phyloP scores from a whole-genome alignment of 2,329 filamentous ascomycete genomes.

The Xylariaceae sp. region DNA sequence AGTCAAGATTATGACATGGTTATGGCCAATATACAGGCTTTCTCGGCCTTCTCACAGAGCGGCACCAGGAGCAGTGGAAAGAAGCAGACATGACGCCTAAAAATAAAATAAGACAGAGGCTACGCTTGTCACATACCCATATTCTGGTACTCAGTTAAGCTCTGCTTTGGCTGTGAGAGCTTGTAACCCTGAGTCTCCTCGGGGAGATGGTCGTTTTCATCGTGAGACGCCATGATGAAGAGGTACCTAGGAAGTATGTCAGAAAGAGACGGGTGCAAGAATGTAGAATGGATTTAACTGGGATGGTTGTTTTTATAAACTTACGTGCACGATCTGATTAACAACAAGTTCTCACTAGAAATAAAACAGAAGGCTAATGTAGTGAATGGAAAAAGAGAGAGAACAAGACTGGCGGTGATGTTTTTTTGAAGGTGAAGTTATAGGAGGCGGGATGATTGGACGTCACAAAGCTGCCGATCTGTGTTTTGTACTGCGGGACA shows the following conservation, averaged over 20 bases:
- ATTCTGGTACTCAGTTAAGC: conserved; percentile 89
- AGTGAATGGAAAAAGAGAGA: conserved; percentile 8
- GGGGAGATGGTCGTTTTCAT: conserved; percentile 82
- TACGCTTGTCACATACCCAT: conserved; percentile 71
- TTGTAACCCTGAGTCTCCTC: conserved; percentile 96
- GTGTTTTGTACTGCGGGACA: conserved; percentile 30
- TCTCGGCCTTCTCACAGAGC: background rate
- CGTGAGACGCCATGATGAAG: conserved; percentile 68
- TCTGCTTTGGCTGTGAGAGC: conserved; percentile 96
- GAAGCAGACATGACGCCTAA: background rate
- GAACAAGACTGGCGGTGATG: conserved; percentile 41
- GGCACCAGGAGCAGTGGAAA: background rate
- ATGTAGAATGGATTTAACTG: background rate
- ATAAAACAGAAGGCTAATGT: background rate
- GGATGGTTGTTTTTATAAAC: background rate
- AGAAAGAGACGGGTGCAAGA: conserved; percentile 4
- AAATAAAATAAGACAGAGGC: background rate
- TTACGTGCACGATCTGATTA: background rate
- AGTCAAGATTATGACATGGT: background rate
- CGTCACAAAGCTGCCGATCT: conserved; percentile 27
- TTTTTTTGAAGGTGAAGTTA: conserved; percentile 30
- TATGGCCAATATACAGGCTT: background rate
- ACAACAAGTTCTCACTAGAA: background rate
- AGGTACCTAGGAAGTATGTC: conserved; percentile 4
- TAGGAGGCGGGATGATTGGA: conserved; percentile 28